These are phyloP conservation scores for Gracilaria domingensis DNA, from an alignment of 23 red algal genomes.

Conservation along the genomic window DNA sequence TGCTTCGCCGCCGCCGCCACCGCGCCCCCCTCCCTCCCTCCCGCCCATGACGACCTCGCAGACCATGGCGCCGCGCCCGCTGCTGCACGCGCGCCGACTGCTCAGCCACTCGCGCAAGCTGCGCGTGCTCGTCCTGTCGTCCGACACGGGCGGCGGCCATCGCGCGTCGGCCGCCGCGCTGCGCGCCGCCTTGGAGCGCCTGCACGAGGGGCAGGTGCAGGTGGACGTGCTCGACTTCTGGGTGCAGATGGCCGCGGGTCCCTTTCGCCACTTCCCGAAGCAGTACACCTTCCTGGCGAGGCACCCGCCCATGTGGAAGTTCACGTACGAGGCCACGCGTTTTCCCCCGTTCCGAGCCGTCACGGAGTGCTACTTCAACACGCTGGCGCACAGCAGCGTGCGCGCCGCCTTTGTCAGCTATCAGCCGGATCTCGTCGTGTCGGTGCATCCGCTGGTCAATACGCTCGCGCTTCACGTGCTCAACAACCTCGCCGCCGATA, in stretches of 20 bases:
- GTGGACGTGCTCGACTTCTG: constrained; percentile 87
- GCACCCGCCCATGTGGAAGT: constrained; percentile 83
- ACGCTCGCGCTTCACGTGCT: constrained; percentile 78
- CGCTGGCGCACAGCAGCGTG: constrained; percentile 67
- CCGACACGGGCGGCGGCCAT: constrained; percentile 89
- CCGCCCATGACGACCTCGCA: no score
- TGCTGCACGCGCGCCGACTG: constrained; percentile 22
- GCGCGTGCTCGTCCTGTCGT: constrained; percentile 73
- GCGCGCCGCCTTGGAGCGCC: constrained; percentile 66
- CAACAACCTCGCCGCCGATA: constrained; percentile 41
- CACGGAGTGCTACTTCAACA: constrained; percentile 76
- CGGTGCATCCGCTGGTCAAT: constrained; percentile 92
- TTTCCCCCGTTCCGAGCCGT: constrained; percentile 72
- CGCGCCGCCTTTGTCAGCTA: constrained; percentile 59
- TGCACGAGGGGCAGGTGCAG: constrained; percentile 66
- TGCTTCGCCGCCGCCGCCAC: no score
- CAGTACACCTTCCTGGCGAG: constrained; percentile 89
- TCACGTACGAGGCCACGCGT: constrained; percentile 68
- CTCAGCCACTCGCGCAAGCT: constrained; percentile 43
- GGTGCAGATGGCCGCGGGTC: constrained; percentile 72
- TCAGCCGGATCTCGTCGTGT: constrained; percentile 86
- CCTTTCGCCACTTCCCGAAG: constrained; percentile 73
- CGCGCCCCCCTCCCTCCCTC: no score
- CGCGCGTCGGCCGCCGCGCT: constrained; percentile 90
- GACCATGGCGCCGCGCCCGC: not conserved